Base-by-base conservation (phyloP, 164 flowering plant species). In the Aristolochia californica region DNA sequence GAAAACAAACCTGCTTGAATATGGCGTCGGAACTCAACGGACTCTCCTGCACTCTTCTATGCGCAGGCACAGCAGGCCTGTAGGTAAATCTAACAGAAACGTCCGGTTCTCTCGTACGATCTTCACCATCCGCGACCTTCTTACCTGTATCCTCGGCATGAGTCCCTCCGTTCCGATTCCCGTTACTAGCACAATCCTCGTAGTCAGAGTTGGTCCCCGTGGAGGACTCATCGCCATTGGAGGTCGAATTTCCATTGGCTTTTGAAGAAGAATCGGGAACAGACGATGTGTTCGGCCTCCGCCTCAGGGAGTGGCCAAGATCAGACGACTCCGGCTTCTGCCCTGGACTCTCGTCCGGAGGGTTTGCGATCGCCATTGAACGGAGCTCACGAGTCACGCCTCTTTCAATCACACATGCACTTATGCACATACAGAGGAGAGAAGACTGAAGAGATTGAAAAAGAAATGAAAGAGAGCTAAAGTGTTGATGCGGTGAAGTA, bases 1-100 rank as follows among this genome's bases (percentile, higher is more conserved):
- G 13, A 25, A 53, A 16, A 43, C 13, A 23, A 27, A 88, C 97
- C 90, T 88, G 98, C 62, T 67, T 78, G 70, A 93, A 88, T 48
- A 93, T 93, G 0, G 87, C 85, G 60, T 78, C 86, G 18, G 97
- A 93, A 62, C 97, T 93, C 16, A 93, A 89, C 52, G 95, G 95
- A 69, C 91, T 83, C 76, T 93, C 98, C 69, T 68, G 81, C 20
- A 74, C 68, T 45, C 70, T 73, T 49, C 87, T 71, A 62, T 93
- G 97, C 72, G 91, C 94, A 7, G 97, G 95, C 58, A 71, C 68
- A 4, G 89, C 77, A 12, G 95, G 78, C 57, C 97, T 73, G 66
- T 73, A 83, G 45, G 74, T 59, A 43, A 58, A 82, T 47, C 67
- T 81, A 25, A 66, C 56, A 9, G 52, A 58, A 8, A 23, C 14